Evolutionary conservation across 2,329 filamentous ascomycete species (phyloP).

Genomic region (Mariannaea sp.): DNA sequence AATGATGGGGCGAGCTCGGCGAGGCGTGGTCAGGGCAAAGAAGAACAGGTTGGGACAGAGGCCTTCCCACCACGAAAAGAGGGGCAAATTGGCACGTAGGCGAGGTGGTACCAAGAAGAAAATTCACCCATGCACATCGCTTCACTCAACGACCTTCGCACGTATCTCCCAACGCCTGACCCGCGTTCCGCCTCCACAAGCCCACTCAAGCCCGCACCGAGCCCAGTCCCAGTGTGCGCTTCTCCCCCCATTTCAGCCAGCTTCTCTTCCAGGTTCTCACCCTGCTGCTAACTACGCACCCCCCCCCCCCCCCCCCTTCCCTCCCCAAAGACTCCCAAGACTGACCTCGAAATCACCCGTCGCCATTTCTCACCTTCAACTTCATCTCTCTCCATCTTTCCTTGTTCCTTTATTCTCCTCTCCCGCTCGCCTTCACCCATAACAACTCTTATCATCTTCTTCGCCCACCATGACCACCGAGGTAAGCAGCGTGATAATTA

Average conservation of each 20-base stretch:
- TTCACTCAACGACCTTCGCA: background rate
- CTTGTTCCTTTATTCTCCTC: slow-evolving; percentile 29
- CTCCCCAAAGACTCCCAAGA: slow-evolving; percentile 34
- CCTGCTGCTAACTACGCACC: slow-evolving; percentile 31
- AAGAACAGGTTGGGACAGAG: background rate
- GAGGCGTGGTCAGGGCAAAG: background rate
- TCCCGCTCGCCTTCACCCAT: slow-evolving; percentile 24
- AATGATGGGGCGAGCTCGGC: too few species aligned
- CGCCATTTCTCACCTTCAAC: slow-evolving; percentile 28
- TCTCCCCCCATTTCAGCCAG: slow-evolving; percentile 17
- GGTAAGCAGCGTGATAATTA: slow-evolving; percentile 33
- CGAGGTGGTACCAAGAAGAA: slow-evolving; percentile 4
- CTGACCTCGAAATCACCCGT: slow-evolving; percentile 35
- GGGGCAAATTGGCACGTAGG: slow-evolving; percentile 12
- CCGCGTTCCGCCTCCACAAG: slow-evolving; percentile 36
- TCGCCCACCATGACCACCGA: slow-evolving; percentile 43
- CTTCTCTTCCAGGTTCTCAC: slow-evolving; percentile 28
- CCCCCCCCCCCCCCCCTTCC: slow-evolving; percentile 27
- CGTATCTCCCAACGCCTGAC: slow-evolving; percentile 30
- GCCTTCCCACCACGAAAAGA: too few species aligned
- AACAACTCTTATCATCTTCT: slow-evolving; percentile 24
- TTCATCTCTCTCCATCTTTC: slow-evolving; percentile 24
- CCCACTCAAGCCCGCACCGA: slow-evolving; percentile 20
- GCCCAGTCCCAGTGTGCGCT: slow-evolving; percentile 21
- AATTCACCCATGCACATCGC: slow-evolving; percentile 12